Base-by-base conservation (phyloP, 495 filamentous ascomycete species). In the Geoglossum glabrum region DNA sequence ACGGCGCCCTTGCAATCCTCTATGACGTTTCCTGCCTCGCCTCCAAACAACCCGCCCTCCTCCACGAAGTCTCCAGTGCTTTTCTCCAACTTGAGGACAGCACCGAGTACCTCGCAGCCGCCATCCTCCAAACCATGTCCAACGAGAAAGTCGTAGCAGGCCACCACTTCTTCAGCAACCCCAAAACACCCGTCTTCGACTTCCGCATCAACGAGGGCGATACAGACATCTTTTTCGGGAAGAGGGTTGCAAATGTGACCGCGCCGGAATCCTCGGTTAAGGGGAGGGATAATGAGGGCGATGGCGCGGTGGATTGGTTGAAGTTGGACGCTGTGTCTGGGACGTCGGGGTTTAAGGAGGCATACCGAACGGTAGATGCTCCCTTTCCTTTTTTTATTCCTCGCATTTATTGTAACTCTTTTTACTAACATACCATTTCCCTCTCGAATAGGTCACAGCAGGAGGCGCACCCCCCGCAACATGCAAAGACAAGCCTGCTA, bases 11-110 rank as follows among this genome's bases (percentile, higher is more conserved):
- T 19, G 92, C 92, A 50, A 81, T 75, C 26, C 87, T 98, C 60
- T 96, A 83, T 81, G 85, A 98, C 70, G 83, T 78, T 46, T 84
- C 84, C 54, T 98, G 90, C 73, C 65, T 87, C 27, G 84, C 85
- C 8, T 74, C 80, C 33, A 73, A 77, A 59, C 76, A 75, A 60
- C 81, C 84, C 1, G 76, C 79, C 54, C 69, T 90, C 9, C 69
- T 89, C 55, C 57, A 72, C 56, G 62, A 72, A 9, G 70, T 85
- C 46, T 66, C 71, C 21, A 64, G 64, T 59, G 60, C 71, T 28
- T 66, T 65, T 17, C 67, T 93, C 31, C 66, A 75, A 57, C 76
- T 82, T 64, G 69, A 74, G 62, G 67, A 74, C 46, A 62, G 28
- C 25, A 28, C 49, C 11, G 49, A 52, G 11, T 52, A 27, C 11